These are phyloP conservation scores for Corynascus novoguineensis DNA, from an alignment of 495 filamentous ascomycete genomes.

Conservation along the genomic window DNA sequence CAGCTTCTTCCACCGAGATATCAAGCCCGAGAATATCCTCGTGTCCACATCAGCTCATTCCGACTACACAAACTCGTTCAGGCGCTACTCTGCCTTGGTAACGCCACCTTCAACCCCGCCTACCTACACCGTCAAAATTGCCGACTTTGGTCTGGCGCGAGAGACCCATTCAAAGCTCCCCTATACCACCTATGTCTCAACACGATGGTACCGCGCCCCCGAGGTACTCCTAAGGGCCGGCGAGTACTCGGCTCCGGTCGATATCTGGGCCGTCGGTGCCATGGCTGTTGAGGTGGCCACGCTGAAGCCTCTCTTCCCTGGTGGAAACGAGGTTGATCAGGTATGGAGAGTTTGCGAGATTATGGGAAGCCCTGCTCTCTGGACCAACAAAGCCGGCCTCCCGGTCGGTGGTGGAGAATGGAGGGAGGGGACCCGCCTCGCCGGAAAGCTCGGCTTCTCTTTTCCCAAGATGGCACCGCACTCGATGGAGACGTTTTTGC, in stretches of 20 bases:
- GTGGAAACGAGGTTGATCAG: conserved; percentile 97
- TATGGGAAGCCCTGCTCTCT: conserved; percentile 98
- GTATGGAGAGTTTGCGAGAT: conserved; percentile 99
- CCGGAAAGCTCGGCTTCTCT: conserved; percentile 93
- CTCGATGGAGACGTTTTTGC: conserved; percentile 90
- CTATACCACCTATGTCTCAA: conserved; percentile 98
- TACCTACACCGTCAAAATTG: conserved; percentile 94
- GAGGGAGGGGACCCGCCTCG: conserved; percentile 88
- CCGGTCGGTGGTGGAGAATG: conserved; percentile 96
- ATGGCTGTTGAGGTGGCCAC: conserved; percentile 99
- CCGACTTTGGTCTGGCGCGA: conserved; percentile 96
- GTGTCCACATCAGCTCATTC: conserved; percentile 85
- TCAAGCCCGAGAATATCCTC: conserved; percentile 98
- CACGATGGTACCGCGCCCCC: conserved; percentile 95
- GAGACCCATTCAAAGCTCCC: conserved; percentile 94
- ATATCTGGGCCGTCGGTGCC: conserved; percentile 98
- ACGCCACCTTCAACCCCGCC: conserved; percentile 94
- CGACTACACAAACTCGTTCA: conserved; percentile 73
- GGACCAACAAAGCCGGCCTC: conserved; percentile 84
- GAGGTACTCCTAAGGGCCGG: conserved; percentile 93
- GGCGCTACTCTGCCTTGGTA: conserved; percentile 85
- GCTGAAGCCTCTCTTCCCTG: conserved; percentile 93
- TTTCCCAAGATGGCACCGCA: conserved; percentile 99
- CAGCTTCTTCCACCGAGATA: conserved; percentile 97
- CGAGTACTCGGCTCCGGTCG: conserved; percentile 95